Percentiles rank a stretch among this genome's conserved stretches.
Conservation (phyloP, 345 rosid species). For the Theobroma cacao region DNA sequence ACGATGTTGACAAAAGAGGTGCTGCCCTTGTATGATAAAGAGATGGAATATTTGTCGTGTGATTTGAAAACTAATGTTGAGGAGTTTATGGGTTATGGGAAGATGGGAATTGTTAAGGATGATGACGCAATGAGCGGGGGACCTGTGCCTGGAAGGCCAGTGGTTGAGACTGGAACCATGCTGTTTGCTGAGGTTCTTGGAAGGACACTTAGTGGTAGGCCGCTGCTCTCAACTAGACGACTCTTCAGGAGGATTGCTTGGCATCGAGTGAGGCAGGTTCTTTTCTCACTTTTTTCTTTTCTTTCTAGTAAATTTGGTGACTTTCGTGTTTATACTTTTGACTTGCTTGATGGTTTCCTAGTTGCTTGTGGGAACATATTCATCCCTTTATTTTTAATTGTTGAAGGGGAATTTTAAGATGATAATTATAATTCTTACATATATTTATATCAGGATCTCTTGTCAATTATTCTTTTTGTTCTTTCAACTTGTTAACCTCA, state of each 20-base stretch:
- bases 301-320: neutral
- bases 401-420: constrained; percentile 10
- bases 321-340: neutral
- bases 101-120: constrained; percentile 80
- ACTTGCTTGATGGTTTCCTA: neutral
- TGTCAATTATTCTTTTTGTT: neutral
- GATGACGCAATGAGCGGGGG: constrained; percentile 46
- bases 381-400: neutral
- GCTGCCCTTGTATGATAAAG: constrained; percentile 74
- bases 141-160: constrained; percentile 56
- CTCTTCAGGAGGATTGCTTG: constrained; percentile 70
- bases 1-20: constrained; percentile 97
- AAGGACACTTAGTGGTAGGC: constrained; percentile 85
- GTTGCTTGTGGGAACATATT: neutral
- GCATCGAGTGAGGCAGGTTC: constrained; percentile 99
- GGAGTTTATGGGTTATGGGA: constrained; percentile 62
- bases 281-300: constrained; percentile 42
- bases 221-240: constrained; percentile 79
- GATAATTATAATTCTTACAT: neutral
- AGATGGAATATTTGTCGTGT: constrained; percentile 63
- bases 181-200: constrained; percentile 90
- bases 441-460: neutral
- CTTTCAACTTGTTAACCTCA: neutral
- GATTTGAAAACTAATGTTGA: constrained; percentile 58
- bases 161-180: constrained; percentile 82